Percentiles rank a stretch among this genome's conserved stretches.
These are phyloP conservation scores for Ulmus americana DNA, from an alignment of 331 rosid genomes.

Conservation along the genomic window DNA sequence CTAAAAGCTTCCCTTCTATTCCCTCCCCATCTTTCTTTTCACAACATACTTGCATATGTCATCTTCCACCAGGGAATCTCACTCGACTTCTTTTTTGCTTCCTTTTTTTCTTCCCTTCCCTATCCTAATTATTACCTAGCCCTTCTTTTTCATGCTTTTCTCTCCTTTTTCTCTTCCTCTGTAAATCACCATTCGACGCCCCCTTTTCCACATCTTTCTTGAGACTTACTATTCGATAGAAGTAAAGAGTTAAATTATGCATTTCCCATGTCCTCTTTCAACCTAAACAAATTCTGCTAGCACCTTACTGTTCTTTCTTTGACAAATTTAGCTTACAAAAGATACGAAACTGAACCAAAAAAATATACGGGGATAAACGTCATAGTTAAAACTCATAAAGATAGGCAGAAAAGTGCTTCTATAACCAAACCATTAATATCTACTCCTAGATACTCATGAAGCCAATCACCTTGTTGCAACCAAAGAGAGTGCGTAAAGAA, in stretches of 20 bases:
- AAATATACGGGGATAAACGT: not conserved
- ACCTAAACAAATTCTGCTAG: not conserved
- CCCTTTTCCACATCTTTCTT: not conserved
- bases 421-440: not conserved
- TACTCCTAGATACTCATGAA: not conserved
- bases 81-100: slow-evolving; percentile 31
- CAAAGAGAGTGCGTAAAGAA: too few relatives aligned
- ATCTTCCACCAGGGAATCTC: slow-evolving; percentile 69
- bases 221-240: not conserved
- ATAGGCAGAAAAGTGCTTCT: not conserved
- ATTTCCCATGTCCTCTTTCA: not conserved
- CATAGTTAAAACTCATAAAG: not conserved
- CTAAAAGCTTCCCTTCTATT: slow-evolving; percentile 60
- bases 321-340: not conserved
- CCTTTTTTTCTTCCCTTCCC: slow-evolving; percentile 25
- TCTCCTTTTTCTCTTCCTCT: slow-evolving; percentile 24
- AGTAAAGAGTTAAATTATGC: not conserved
- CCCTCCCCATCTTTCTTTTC: slow-evolving; percentile 28
- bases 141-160: slow-evolving; percentile 34
- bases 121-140: slow-evolving; percentile 26
- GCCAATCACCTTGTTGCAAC: not conserved
- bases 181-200: slow-evolving; percentile 21
- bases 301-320: not conserved
- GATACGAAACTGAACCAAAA: not conserved
- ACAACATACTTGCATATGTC: slow-evolving; percentile 54